Evolutionary conservation across 2,329 filamentous ascomycete species (phyloP).

Genomic region (Penicillium sp.): DNA sequence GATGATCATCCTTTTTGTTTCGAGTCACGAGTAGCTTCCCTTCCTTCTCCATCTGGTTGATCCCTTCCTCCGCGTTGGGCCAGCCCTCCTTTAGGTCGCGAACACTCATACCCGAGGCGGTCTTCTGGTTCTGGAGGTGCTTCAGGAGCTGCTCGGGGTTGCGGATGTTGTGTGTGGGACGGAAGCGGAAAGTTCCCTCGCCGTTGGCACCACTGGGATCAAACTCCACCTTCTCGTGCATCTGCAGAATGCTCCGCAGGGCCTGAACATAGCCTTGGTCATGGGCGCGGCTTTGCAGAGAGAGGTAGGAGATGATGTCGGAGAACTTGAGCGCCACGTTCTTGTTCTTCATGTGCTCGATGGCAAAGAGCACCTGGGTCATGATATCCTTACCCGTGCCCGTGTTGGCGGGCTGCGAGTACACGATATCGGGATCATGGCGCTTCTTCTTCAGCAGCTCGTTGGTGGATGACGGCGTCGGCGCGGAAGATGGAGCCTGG

Average conservation of each 20-base stretch:
- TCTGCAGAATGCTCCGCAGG: conserved; percentile 69
- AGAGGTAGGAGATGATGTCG: conserved; percentile 80
- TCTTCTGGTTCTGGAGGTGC: conserved; percentile 78
- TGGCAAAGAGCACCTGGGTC: conserved; percentile 84
- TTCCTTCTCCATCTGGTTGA: conserved; percentile 74
- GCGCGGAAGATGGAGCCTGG: conserved; percentile 43
- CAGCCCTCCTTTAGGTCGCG: conserved; percentile 96
- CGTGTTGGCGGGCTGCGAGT: conserved; percentile 75
- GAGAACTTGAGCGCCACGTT: conserved; percentile 68
- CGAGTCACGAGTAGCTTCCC: conserved; percentile 82
- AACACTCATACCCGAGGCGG: conserved; percentile 77
- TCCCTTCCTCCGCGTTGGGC: conserved; percentile 77
- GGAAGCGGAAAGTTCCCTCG: conserved; percentile 77
- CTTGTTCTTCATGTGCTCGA: conserved; percentile 77
- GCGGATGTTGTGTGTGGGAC: conserved; percentile 80
- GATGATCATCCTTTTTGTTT: conserved; percentile 88
- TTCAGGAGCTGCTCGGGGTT: conserved; percentile 75
- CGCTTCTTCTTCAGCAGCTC: conserved; percentile 61
- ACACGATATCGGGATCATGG: conserved; percentile 58
- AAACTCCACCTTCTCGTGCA: conserved; percentile 64
- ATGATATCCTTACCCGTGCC: conserved; percentile 78
- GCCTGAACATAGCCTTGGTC: conserved; percentile 59
- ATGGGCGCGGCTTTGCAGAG: conserved; percentile 65
- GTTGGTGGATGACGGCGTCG: conserved; percentile 33
- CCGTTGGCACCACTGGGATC: conserved; percentile 63